Percentiles rank a stretch among this genome's conserved stretches.
Evolutionary conservation across 2,329 filamentous ascomycete species (phyloP).

Genomic region (Colletotrichum lini): DNA sequence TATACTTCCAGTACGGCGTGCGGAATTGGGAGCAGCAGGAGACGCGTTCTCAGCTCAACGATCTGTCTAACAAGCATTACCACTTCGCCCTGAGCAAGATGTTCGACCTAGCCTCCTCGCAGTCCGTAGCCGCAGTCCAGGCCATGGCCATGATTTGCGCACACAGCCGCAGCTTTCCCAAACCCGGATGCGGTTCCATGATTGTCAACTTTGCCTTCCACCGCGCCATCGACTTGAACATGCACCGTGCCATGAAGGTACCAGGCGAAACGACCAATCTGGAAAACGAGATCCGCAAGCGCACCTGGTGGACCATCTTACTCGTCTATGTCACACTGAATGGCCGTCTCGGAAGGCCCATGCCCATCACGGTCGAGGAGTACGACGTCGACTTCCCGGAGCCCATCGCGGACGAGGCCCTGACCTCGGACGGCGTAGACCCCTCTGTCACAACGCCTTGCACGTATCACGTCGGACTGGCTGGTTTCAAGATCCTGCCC

Average conservation of each 20-base stretch:
- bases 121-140: conserved; percentile 78
- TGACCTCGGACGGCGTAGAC: conserved; percentile 76
- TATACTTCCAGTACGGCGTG: conserved; percentile 83
- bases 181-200: conserved; percentile 81
- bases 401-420: conserved; percentile 77
- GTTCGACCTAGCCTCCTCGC: conserved; percentile 73
- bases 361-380: conserved; percentile 80
- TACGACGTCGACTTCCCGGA: conserved; percentile 85
- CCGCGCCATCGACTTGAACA: conserved; percentile 80
- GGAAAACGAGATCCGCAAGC: conserved; percentile 82
- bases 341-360: conserved; percentile 82
- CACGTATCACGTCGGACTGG: conserved; percentile 76
- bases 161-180: conserved; percentile 83
- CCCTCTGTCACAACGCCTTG: conserved; percentile 70
- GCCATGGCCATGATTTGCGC: conserved; percentile 79
- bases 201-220: conserved; percentile 76
- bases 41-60: conserved; percentile 69
- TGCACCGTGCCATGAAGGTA: conserved; percentile 78
- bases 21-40: conserved; percentile 73
- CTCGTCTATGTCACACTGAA: conserved; percentile 77
- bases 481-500: conserved; percentile 75
- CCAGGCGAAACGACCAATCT: conserved; percentile 66
- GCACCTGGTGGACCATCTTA: conserved; percentile 82
- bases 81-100: conserved; percentile 81
- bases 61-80: conserved; percentile 82